These are phyloP conservation scores for Nemania bipapillata DNA, from an alignment of 2,329 filamentous ascomycete species.

Conservation along the genomic window DNA sequence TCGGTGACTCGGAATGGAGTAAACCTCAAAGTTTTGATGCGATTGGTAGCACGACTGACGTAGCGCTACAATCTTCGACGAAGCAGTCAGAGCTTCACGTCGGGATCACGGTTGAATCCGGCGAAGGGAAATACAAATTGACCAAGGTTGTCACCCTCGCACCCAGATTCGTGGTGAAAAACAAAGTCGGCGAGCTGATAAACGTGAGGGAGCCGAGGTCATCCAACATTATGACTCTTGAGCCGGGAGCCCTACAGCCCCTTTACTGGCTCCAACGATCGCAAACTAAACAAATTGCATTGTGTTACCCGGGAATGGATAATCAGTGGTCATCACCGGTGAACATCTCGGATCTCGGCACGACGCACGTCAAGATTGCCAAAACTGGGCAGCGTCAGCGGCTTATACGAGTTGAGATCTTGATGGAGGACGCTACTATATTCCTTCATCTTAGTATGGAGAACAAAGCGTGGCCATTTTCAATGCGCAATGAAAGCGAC, in stretches of 20 bases:
- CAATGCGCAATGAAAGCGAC: conserved; percentile 98
- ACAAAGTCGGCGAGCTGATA: conserved; percentile 88
- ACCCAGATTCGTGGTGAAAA: conserved; percentile 92
- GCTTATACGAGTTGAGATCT: conserved; percentile 84
- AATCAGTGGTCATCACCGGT: conserved; percentile 98
- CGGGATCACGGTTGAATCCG: conserved; percentile 87
- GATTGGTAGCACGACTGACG: conserved; percentile 90
- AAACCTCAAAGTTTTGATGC: conserved; percentile 98
- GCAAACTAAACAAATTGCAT: conserved; percentile 84
- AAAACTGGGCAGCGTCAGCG: conserved; percentile 89
- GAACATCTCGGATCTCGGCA: conserved; percentile 94
- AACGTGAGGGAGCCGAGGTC: conserved; percentile 92
- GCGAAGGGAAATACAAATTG: conserved; percentile 97
- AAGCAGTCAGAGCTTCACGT: conserved; percentile 86
- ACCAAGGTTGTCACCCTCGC: conserved; percentile 94
- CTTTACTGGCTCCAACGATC: conserved; percentile 89
- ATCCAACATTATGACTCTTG: conserved; percentile 81
- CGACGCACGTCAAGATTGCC: conserved; percentile 90
- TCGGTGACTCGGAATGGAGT: conserved; percentile 93
- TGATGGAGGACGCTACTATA: conserved; percentile 92
- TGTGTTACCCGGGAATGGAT: conserved; percentile 93
- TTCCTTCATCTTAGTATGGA: conserved; percentile 92
- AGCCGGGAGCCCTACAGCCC: conserved; percentile 81
- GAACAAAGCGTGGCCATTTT: conserved; percentile 96
- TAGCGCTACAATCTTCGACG: conserved; percentile 78